Evolutionary conservation across 2,329 filamentous ascomycete species (phyloP), one percentile per base, ranked within the genome.

Genomic region (Aspergillus texensis): DNA sequence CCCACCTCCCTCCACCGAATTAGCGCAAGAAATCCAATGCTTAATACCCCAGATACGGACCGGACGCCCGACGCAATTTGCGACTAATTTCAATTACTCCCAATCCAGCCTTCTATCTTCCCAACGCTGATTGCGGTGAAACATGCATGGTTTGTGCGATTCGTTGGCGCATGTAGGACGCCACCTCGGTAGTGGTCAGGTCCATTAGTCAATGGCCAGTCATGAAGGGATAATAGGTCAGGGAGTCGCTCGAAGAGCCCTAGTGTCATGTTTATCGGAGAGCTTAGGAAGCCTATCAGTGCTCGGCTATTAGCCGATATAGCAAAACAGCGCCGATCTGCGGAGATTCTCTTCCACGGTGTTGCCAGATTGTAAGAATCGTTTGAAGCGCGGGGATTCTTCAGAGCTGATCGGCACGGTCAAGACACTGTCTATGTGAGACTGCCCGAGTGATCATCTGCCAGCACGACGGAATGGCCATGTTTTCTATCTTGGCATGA

Each of bases 1-100:
- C 28, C 53, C 34, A 36, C 34, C 34, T 16, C 34, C 26, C 26
- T 14, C 34, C 45, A 24, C 32, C 10, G 21, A 16, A 30, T 39
- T 45, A 30, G 32, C 41, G 52, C 52, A 26, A 14, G 32, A 39
- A 36, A 39, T 21, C 10, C 32, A 39, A 55, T 55, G 52, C 52
- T 55, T 55, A 55, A 39, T 55, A 55, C 52, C 52, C 52, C 52
- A 55, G 52, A 55, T 55, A 39, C 52, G 52, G 52, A 14, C n/a
- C 30, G 32, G n/a, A 55, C 21, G 32, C 11, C 52, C 52, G 52
- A 41, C 30, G 52, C 52, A 55, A 9, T 55, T 55, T 5, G 14
- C 52, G 24, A 55, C 52, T n/a, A 36, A 39, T 55, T 39, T 39
- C 52, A 55, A 26, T 55, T 26, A 55, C 34, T 36, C 52, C 32